These are phyloP conservation scores for Thalassiosira ordinaria DNA, from an alignment of 352 stramenopile genomes.

Conservation along the genomic window DNA sequence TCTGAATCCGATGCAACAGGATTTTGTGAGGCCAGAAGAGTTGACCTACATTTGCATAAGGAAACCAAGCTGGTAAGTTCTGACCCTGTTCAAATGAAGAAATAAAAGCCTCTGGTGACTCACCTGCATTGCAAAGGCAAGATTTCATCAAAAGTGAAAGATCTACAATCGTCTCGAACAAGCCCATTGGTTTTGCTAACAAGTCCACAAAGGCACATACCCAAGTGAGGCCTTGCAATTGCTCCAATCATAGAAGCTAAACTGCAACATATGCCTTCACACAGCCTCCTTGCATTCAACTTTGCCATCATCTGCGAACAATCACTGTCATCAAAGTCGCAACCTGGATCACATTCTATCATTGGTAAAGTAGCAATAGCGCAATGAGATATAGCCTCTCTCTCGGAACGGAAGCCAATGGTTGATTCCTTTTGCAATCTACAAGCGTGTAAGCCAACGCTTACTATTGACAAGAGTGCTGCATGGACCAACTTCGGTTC, in stretches of 20 bases:
- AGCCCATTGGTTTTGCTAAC: conserved; percentile 10
- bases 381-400: conserved; percentile 59
- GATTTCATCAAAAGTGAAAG: conserved; percentile 35
- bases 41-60: conserved; percentile 44
- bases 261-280: conserved; percentile 34
- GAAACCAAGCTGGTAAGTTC: neutral
- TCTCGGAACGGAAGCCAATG: conserved; percentile 3
- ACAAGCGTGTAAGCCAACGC: conserved; percentile 51
- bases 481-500: conserved; percentile 28
- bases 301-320: conserved; percentile 10
- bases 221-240: conserved; percentile 8
- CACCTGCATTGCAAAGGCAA: conserved; percentile 49
- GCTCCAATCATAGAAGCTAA: conserved; percentile 45
- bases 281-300: conserved; percentile 19
- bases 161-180: conserved; percentile 16
- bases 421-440: conserved; percentile 8
- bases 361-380: conserved; percentile 47
- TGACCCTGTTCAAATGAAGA: neutral
- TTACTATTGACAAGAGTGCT: conserved; percentile 36
- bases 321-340: conserved; percentile 27
- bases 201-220: conserved; percentile 46
- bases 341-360: conserved; percentile 11
- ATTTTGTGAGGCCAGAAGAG: conserved; percentile 49
- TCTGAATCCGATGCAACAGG: conserved; percentile 41
- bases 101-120: conserved; percentile 15